Base-by-base conservation (phyloP, 192 early-diverging fungal species). In the Coemansia erecta region DNA sequence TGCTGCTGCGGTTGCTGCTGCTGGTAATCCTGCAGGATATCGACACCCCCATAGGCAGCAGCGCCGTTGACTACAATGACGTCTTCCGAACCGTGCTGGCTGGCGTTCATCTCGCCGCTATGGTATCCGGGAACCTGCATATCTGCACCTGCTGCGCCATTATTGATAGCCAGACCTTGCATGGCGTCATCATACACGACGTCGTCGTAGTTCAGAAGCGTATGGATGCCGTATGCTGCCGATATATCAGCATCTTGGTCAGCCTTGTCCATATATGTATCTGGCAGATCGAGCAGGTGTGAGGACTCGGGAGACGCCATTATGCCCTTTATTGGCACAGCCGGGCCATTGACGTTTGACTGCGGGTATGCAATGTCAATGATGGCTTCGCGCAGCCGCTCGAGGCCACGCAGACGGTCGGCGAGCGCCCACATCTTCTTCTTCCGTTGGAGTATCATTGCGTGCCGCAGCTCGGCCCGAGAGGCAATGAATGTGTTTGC, bases 171-270 rank as follows among this genome's bases (percentile, higher is more conserved):
- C 2, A 47, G 12, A 11, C 19, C 19, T 4, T 56, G 11, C 5
- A 13, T 15, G 4, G 2, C 31, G 35, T 37, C 35, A 7, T 7
- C 35, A 37, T 37, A 39, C 4, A 18, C 67, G 64, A 2, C 43
- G 12, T 33, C 60, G 3, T 58, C 7, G 49, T 68, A 54, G 48
- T 79, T 79, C 10, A 79, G 70, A 22, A 79, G 66, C n/a, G 76
- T 61, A 0, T 70, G 66, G 24, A 79, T 79, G 15, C 70, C 63
- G 24, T 60, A 66, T 17, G 72, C 66, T 0, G 66, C 66, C 18
- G 63, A 54, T 10, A 72, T 46, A 49, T 79, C 76, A 0, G 66
- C 53, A 15, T 72, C 70, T 33, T 69, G 61, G 35, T 72, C 70
- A 15, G 48, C 43, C 15, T n/a, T 58, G 10, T 56, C 33, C 23